Evolutionary conservation across 2,329 filamentous ascomycete genomes (phyloP).

Genomic region (Aspergillus costaricaensis): DNA sequence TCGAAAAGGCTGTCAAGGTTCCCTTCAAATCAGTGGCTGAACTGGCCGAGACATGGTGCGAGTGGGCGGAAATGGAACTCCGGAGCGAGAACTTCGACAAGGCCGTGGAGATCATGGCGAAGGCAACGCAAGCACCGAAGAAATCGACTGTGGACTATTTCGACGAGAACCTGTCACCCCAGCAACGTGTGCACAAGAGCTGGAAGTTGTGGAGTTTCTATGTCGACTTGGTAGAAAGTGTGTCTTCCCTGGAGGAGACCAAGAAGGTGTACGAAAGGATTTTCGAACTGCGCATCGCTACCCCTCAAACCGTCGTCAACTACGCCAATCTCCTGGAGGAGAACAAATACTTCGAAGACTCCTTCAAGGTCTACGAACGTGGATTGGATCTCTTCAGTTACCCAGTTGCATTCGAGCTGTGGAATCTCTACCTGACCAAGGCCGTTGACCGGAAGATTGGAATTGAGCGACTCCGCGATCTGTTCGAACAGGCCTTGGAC

Average conservation of each 20-base stretch:
- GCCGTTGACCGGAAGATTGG: constrained; percentile 94
- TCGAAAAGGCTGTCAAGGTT: constrained; percentile 97
- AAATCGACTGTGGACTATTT: constrained; percentile 99
- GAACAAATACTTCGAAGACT: constrained; percentile 92
- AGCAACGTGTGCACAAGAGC: constrained; percentile 96
- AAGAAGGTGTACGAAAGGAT: constrained; percentile 95
- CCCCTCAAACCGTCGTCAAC: constrained; percentile 97
- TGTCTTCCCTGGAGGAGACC: constrained; percentile 86
- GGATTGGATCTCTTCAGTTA: constrained; percentile 98
- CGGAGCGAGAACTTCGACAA: constrained; percentile 94
- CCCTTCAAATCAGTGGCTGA: constrained; percentile 98
- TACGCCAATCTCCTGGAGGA: constrained; percentile 95
- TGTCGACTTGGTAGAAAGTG: constrained; percentile 94
- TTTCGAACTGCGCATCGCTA: constrained; percentile 96
- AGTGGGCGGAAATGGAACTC: constrained; percentile 98
- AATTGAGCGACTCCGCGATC: constrained; percentile 88
- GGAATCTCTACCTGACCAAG: constrained; percentile 97
- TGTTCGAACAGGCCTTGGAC: constrained; percentile 96
- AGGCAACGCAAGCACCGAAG: constrained; percentile 95
- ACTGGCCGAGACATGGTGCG: constrained; percentile 96
- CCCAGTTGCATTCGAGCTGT: constrained; percentile 95
- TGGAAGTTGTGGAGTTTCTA: constrained; percentile 99
- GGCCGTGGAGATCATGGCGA: constrained; percentile 93
- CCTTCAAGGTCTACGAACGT: constrained; percentile 95
- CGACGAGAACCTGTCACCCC: constrained; percentile 87